Percentiles rank a stretch among this genome's conserved stretches.
Conservation (phyloP, 2,329 filamentous ascomycete species). For the Sphaerulina vaccinii region DNA sequence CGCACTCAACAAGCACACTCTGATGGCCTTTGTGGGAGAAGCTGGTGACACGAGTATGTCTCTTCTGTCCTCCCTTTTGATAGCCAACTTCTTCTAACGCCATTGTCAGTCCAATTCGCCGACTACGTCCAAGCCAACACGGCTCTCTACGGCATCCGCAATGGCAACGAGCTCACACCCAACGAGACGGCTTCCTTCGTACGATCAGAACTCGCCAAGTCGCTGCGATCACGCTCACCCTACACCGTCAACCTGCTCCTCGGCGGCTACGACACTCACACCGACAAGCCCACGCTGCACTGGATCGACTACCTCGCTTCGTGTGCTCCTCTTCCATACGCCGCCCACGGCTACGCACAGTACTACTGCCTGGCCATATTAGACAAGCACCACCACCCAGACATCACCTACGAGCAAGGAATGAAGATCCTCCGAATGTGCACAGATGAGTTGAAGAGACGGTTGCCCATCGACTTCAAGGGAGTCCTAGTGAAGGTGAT, state of each 20-base stretch:
- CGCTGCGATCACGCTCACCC: conserved; percentile 85
- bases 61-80: not conserved
- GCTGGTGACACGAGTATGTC: conserved; percentile 81
- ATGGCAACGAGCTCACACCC: conserved; percentile 86
- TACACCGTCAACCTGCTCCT: conserved; percentile 97
- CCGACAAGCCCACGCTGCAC: conserved; percentile 49
- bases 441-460: conserved; percentile 92
- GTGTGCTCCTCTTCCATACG: conserved; percentile 73
- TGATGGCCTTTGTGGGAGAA: conserved; percentile 95
- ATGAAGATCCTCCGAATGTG: conserved; percentile 92
- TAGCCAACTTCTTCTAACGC: not conserved
- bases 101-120: conserved; percentile 81
- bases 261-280: conserved; percentile 89
- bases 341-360: conserved; percentile 97
- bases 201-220: conserved; percentile 85
- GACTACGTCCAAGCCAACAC: conserved; percentile 99
- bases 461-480: conserved; percentile 98
- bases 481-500: conserved; percentile 85
- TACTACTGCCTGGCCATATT: conserved; percentile 98
- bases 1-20: conserved; percentile 84
- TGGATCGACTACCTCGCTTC: conserved; percentile 33
- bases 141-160: conserved; percentile 98
- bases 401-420: conserved; percentile 84
- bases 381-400: conserved; percentile 97
- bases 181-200: conserved; percentile 90